phyloP scores from a whole-genome alignment of 2,329 filamentous ascomycete species.

The Corinectria fuckeliana region DNA sequence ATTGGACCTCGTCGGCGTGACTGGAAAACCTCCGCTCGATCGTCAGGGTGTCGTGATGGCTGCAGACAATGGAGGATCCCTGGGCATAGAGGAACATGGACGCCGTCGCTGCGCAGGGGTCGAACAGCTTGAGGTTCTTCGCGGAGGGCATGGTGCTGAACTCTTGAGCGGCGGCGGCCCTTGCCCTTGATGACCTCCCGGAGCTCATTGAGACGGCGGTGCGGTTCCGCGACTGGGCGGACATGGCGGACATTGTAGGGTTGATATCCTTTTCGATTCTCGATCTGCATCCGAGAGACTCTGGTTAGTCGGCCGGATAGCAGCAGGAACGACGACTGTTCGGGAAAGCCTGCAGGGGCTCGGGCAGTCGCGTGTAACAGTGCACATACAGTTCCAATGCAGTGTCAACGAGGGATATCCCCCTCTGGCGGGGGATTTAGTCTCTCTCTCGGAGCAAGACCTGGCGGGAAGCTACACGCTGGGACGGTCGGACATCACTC shows the following conservation, averaged over 20 bases:
- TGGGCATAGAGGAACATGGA: conserved; percentile 91
- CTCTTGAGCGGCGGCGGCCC: conserved; percentile 53
- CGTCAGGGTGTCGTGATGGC: conserved; percentile 90
- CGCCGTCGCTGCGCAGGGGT: conserved; percentile 88
- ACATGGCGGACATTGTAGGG: conserved; percentile 62
- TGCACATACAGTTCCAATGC: conserved; percentile 50
- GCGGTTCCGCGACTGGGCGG: conserved; percentile 63
- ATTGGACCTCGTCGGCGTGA: conserved; percentile 81
- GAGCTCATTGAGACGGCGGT: conserved; percentile 65
- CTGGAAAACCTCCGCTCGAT: conserved; percentile 86
- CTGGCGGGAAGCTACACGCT: conserved; percentile 43
- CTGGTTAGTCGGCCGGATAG: conserved; percentile 31
- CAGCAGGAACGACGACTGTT: conserved; percentile 30
- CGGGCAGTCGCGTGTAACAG: conserved; percentile 45
- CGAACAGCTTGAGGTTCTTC: conserved; percentile 66
- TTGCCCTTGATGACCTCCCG: conserved; percentile 58
- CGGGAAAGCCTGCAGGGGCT: conserved; percentile 32
- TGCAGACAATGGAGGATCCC: conserved; percentile 80
- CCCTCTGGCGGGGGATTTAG: conserved; percentile 36
- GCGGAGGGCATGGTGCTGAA: conserved; percentile 58
- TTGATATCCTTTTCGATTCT: conserved; percentile 44
- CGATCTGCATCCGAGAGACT: conserved; percentile 28
- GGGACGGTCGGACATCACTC: conserved; percentile 47
- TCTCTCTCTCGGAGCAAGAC: conserved; percentile 36
- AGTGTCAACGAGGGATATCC: conserved; percentile 39